These are phyloP conservation scores for Choiromyces venosus DNA, from an alignment of 495 filamentous ascomycete species.

Conservation along the genomic window DNA sequence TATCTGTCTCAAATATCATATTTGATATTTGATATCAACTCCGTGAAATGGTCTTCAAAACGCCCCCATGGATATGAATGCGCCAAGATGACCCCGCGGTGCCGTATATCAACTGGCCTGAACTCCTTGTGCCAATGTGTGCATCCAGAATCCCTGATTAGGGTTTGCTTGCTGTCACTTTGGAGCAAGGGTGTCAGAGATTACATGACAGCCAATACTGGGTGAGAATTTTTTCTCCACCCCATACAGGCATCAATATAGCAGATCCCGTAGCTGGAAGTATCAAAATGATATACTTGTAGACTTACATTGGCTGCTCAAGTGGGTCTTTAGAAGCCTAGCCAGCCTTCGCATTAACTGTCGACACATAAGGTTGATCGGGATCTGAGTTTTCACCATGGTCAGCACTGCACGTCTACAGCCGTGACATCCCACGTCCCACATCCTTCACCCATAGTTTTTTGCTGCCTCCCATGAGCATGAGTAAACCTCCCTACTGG, in stretches of 20 bases:
- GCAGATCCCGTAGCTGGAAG: neutral
- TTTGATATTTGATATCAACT: neutral
- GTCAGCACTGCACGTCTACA: neutral
- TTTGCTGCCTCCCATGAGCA: neutral
- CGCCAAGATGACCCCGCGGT: neutral
- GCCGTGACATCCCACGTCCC: neutral
- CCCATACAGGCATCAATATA: neutral
- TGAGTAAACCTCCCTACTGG: neutral
- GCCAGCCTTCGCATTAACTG: neutral
- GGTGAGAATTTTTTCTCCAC: neutral
- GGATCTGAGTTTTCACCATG: neutral
- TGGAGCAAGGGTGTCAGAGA: neutral
- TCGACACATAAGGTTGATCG: neutral
- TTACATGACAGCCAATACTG: neutral
- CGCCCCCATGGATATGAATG: neutral
- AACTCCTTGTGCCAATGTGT: neutral
- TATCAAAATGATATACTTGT: neutral
- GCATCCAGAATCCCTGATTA: neutral
- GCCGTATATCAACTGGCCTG: neutral
- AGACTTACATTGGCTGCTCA: neutral
- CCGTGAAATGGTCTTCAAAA: neutral
- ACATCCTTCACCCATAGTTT: neutral
- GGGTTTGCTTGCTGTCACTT: neutral
- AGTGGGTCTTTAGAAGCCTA: neutral
- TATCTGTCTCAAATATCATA: neutral